phyloP scores from a whole-genome alignment of 352 stramenopile genomes.

The Globisporangium abappressorium region DNA sequence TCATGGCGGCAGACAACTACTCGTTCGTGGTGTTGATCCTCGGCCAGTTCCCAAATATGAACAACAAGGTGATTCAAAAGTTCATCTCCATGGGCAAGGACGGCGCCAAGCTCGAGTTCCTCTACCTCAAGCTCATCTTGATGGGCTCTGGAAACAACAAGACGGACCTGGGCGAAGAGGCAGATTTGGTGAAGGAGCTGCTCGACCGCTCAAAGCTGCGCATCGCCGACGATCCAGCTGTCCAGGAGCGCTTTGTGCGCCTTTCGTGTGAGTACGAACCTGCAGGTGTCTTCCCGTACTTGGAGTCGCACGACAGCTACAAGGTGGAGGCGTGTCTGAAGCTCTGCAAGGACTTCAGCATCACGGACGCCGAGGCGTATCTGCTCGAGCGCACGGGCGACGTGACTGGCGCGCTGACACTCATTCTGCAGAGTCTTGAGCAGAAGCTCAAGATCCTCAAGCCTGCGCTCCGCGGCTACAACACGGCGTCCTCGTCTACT shows the following conservation, averaged over 20 bases:
- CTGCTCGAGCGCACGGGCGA: slow-evolving; percentile 92
- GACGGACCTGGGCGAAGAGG: slow-evolving; percentile 61
- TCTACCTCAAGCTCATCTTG: slow-evolving; percentile 80
- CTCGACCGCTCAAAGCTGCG: slow-evolving; percentile 79
- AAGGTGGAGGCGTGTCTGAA: slow-evolving; percentile 84
- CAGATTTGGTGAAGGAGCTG: slow-evolving; percentile 74
- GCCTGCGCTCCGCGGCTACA: slow-evolving; percentile 76
- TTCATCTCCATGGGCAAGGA: slow-evolving; percentile 81
- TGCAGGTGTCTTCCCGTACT: slow-evolving; percentile 68
- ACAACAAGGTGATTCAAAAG: slow-evolving; percentile 84
- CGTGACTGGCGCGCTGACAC: slow-evolving; percentile 88
- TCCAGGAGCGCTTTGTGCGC: slow-evolving; percentile 81
- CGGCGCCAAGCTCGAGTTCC: slow-evolving; percentile 74
- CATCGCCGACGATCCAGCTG: slow-evolving; percentile 74
- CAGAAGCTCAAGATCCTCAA: slow-evolving; percentile 92
- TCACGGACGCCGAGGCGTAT: slow-evolving; percentile 89
- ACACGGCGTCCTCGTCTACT: slow-evolving; percentile 39
- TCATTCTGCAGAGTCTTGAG: slow-evolving; percentile 92
- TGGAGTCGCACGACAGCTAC: slow-evolving; percentile 86
- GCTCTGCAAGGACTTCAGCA: slow-evolving; percentile 81
- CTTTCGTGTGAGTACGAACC: slow-evolving; percentile 82
- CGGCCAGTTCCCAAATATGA: slow-evolving; percentile 83
- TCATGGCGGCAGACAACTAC: slow-evolving; percentile 89
- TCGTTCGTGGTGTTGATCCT: slow-evolving; percentile 86
- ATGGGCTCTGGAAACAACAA: slow-evolving; percentile 51